Evolutionary conservation across 768 basidiomycete genomes (phyloP).

Genomic region (Mycena galericulata): DNA sequence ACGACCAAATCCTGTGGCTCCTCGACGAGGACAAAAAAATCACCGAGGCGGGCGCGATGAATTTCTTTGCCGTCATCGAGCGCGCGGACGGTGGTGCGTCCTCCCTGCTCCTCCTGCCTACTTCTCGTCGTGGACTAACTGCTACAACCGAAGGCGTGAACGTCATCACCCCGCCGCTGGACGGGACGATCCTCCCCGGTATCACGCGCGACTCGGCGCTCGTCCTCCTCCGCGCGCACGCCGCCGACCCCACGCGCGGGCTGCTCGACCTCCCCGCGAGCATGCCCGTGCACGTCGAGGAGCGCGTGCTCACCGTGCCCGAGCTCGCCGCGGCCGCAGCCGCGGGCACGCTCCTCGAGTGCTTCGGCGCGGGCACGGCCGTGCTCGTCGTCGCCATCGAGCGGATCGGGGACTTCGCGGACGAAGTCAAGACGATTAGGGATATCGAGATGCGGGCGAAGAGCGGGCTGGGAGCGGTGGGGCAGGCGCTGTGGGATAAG

Average conservation of each 20-base stretch:
- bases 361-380: conserved; percentile 85
- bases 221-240: conserved; percentile 71
- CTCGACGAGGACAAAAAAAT: conserved; percentile 65
- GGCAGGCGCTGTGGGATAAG: conserved; percentile 70
- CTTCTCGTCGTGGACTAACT: background rate
- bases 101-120: background rate
- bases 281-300: conserved; percentile 58
- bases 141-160: conserved; percentile 63
- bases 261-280: conserved; percentile 55
- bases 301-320: conserved; percentile 69
- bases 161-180: conserved; percentile 85
- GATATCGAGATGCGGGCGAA: conserved; percentile 11
- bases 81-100: conserved; percentile 65
- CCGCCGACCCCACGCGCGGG: conserved; percentile 43
- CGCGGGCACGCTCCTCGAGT: conserved; percentile 73
- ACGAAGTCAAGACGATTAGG: conserved; percentile 48
- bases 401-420: conserved; percentile 58
- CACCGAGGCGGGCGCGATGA: conserved; percentile 83
- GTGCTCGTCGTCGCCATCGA: conserved; percentile 75
- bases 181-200: conserved; percentile 90
- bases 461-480: conserved; percentile 64
- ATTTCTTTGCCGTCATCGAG: conserved; percentile 77
- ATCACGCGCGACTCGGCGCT: conserved; percentile 88
- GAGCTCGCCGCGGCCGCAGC: conserved; percentile 62
- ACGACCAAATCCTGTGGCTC: conserved; percentile 85